phyloP scores from a whole-genome alignment of 805 yeast species.

The Ogataea zsoltii region DNA sequence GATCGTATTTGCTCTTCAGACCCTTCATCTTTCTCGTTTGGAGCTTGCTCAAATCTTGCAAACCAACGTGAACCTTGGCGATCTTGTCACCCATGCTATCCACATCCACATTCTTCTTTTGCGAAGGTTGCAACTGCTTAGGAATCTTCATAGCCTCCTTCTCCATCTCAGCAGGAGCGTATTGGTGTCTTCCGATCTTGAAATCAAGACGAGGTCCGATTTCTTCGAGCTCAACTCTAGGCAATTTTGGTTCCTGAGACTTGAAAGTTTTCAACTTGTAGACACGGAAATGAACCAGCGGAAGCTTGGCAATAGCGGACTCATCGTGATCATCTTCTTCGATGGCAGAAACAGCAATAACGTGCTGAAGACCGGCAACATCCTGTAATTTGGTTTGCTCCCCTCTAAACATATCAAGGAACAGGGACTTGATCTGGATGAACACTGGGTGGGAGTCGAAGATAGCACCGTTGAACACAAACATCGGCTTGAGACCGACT shows the following conservation, averaged over 20 bases:
- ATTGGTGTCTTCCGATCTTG: conserved; percentile 81
- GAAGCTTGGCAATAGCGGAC: conserved; percentile 57
- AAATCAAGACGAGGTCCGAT: conserved; percentile 96
- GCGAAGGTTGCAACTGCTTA: conserved; percentile 76
- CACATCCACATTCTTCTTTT: conserved; percentile 83
- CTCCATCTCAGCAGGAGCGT: conserved; percentile 83
- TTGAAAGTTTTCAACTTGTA: conserved; percentile 79
- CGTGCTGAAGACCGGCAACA: conserved; percentile 92
- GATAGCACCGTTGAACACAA: conserved; percentile 87
- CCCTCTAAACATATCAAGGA: conserved; percentile 88
- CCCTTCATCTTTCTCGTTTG: conserved; percentile 99
- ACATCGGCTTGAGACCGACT: conserved; percentile 92
- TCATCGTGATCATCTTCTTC: conserved; percentile 76
- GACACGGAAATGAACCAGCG: conserved; percentile 86
- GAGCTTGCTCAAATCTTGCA: conserved; percentile 84
- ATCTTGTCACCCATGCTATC: conserved; percentile 95
- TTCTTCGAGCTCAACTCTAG: conserved; percentile 92
- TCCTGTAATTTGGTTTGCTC: conserved; percentile 80
- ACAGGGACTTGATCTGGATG: conserved; percentile 82
- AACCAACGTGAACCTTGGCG: conserved; percentile 94
- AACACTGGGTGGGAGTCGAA: conserved; percentile 88
- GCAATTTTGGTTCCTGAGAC: conserved; percentile 79
- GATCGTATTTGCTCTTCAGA: conserved; percentile 83
- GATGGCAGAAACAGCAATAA: conserved; percentile 76
- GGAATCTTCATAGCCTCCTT: conserved; percentile 85